Conservation (phyloP, 306 rosid species). For the Cicer cuneatum region DNA sequence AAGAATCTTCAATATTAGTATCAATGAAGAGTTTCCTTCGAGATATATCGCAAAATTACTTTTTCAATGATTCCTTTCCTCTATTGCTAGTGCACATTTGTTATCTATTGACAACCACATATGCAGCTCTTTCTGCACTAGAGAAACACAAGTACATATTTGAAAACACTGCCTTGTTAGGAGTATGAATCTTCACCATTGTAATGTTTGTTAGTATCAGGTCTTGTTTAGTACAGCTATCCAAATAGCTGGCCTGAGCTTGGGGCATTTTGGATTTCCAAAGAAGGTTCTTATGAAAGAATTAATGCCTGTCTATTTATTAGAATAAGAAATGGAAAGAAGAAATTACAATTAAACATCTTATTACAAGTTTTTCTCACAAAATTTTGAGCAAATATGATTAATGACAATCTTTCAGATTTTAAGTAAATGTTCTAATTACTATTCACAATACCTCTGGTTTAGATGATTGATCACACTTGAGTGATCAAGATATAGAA, state of each 20-base stretch:
- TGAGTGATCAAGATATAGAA: slow-evolving; percentile 20
- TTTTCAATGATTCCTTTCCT: not conserved
- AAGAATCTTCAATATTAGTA: not conserved
- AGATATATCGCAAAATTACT: not conserved
- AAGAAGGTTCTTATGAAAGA: slow-evolving; percentile 13
- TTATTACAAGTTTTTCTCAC: slow-evolving; percentile 2
- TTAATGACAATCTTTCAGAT: slow-evolving; percentile 9
- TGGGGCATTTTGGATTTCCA: slow-evolving; percentile 20
- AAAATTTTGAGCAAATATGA: slow-evolving; percentile 22
- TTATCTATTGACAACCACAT: not conserved
- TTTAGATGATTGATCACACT: slow-evolving; percentile 33
- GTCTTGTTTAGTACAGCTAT: slow-evolving; percentile 2
- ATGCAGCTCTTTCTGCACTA: slow-evolving; percentile 9
- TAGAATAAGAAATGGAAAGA: not conserved
- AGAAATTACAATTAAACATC: not conserved
- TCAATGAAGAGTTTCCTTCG: not conserved
- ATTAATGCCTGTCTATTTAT: not conserved
- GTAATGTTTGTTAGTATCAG: not conserved
- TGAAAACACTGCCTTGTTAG: slow-evolving; percentile 4
- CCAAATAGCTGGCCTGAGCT: not conserved
- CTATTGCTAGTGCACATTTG: not conserved
- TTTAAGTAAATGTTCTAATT: slow-evolving; percentile 36
- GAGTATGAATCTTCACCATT: slow-evolving; percentile 1
- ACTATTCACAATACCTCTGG: slow-evolving; percentile 25
- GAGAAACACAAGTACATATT: not conserved